Percentiles rank a stretch among this genome's conserved stretches.
These are phyloP conservation scores for Melampsora larici-populina DNA, from an alignment of 1,284 basidiomycete species.

Conservation along the genomic window DNA sequence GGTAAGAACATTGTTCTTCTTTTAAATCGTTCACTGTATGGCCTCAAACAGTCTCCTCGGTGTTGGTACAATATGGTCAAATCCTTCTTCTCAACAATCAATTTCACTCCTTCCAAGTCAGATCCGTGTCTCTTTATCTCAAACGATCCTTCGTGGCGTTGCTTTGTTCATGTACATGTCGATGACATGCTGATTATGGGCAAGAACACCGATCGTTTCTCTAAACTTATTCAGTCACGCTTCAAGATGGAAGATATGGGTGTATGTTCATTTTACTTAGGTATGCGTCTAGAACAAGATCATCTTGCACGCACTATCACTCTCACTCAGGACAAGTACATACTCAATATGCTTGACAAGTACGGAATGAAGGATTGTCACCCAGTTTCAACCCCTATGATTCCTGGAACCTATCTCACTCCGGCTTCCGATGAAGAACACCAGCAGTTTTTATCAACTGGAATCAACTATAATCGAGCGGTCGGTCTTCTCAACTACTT, in stretches of 20 bases:
- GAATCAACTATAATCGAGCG: neutral
- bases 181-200: too few relatives aligned
- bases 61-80: too few relatives aligned
- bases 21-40: neutral
- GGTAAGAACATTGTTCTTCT: neutral
- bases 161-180: neutral
- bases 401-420: neutral
- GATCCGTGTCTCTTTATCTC: conserved; percentile 6
- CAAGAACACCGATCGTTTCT: neutral
- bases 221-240: neutral
- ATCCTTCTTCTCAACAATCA: neutral
- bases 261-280: too few relatives aligned
- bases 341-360: too few relatives aligned
- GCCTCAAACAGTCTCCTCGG: conserved; percentile 5
- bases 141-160: neutral
- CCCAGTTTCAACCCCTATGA: too few relatives aligned
- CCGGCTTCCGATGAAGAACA: neutral
- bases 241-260: neutral
- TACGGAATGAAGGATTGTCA: too few relatives aligned
- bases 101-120: neutral
- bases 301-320: neutral
- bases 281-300: too few relatives aligned
- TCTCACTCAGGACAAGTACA: neutral
- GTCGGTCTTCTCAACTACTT: conserved; percentile 11
- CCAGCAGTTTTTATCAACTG: neutral